These are phyloP conservation scores for Lichenothelia convexa DNA, from an alignment of 495 filamentous ascomycete genomes.

Conservation along the genomic window DNA sequence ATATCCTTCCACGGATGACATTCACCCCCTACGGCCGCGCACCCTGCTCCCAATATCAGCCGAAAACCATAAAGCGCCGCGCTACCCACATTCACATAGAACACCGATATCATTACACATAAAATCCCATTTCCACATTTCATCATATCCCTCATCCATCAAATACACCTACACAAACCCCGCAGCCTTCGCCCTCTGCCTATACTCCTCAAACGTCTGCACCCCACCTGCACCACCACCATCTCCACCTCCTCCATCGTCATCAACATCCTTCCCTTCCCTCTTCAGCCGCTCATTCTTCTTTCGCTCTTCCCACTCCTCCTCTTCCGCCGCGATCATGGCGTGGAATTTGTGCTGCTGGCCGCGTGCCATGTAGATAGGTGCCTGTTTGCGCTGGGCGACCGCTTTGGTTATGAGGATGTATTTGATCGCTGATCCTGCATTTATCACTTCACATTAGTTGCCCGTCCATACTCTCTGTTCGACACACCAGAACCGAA, in stretches of 20 bases:
- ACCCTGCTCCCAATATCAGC: too few relatives aligned
- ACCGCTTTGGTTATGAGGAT: slow-evolving; percentile 64
- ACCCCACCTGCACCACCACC: slow-evolving; percentile 12
- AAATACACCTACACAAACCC: slow-evolving; percentile 10
- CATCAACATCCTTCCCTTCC: slow-evolving; percentile 12
- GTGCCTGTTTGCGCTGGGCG: slow-evolving; percentile 41
- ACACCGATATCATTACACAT: too few relatives aligned
- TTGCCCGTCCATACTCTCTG: too few relatives aligned
- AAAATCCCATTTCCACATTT: too few relatives aligned
- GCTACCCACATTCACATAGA: too few relatives aligned
- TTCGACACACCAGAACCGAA: background rate
- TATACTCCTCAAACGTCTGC: slow-evolving; percentile 38
- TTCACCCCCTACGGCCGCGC: too few relatives aligned
- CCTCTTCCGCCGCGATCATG: slow-evolving; percentile 43
- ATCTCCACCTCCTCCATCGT: slow-evolving; percentile 4
- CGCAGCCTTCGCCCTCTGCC: slow-evolving; percentile 17
- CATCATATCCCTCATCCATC: too few relatives aligned
- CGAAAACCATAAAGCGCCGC: too few relatives aligned
- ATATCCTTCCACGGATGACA: too few relatives aligned
- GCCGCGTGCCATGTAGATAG: slow-evolving; percentile 43
- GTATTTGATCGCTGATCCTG: slow-evolving; percentile 24
- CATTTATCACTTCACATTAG: too few relatives aligned
- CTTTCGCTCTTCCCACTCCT: slow-evolving; percentile 35
- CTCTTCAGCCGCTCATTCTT: slow-evolving; percentile 18
- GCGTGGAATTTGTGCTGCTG: slow-evolving; percentile 39